Base-by-base conservation (phyloP, 2,329 filamentous ascomycete genomes). In the Apiospora malaysiana region DNA sequence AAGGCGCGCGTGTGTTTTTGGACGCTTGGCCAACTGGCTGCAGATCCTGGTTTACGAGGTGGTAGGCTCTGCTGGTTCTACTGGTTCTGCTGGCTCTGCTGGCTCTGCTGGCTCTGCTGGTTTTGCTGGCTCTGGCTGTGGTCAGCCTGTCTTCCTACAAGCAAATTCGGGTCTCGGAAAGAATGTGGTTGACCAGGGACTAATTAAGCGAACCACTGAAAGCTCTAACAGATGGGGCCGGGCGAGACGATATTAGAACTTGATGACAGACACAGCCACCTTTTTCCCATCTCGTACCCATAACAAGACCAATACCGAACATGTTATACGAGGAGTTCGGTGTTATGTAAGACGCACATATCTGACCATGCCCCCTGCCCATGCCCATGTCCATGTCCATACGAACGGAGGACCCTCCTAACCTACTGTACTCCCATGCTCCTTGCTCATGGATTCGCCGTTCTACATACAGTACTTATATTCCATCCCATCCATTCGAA, bases 21-120 rank as follows among this genome's bases (percentile, higher is more conserved):
- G 56, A 37, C 56, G 27, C 56, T 63, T 63, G 56, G 56, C 32
- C 56, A 63, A 40, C 56, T 40, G 56, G 32, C 56, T 63, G 56
- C 56, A 63, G 56, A 63, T 63, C 56, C 56, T 40, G 56, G 56
- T 63, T 59, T 63, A 63, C 56, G 56, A 63, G 56, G 56, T 63
- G 27, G 56, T 40, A 40, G 51, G 51, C 27, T 18, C 27, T 21
- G 42, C 9, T 32, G 51, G 51, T 16, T 18, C 25, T 16, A 21
- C n/a, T 49, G n/a, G 47, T 32, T 14, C 14, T 18, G 10, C 42
- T 45, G 42, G 40, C 10, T 9, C 49, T 27, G 49, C n/a, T 3
- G 21, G 21, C 21, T n/a, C 21, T 47, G 46, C n/a, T 12, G 9
- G 25, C 9, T 12, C n/a, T n/a, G n/a, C 5, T 9, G 47, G 45